Conservation (phyloP, 192 early-diverging fungal genomes). For the Linnemannia exigua region DNA sequence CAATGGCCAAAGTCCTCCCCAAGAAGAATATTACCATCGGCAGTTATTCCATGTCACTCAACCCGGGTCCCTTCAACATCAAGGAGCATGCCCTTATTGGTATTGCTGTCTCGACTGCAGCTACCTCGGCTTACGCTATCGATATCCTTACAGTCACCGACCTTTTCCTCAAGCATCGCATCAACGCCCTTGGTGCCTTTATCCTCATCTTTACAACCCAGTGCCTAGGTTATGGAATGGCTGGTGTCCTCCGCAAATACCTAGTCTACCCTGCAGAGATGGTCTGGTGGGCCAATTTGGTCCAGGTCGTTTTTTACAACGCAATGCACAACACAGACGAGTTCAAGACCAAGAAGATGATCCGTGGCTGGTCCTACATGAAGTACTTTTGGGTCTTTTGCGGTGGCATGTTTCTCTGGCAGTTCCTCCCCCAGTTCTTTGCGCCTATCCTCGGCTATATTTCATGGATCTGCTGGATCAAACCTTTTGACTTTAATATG, state of each 20-base stretch:
- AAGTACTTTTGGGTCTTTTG: constrained; percentile 60
- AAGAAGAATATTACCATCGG: neutral
- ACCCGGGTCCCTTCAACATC: constrained; percentile 67
- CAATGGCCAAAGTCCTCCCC: constrained; percentile 34
- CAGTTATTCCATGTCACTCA: constrained; percentile 23
- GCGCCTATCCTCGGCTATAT: constrained; percentile 42
- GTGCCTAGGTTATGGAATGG: constrained; percentile 70
- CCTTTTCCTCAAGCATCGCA: constrained; percentile 27
- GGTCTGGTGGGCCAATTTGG: constrained; percentile 88
- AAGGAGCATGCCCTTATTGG: constrained; percentile 79
- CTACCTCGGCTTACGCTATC: constrained; percentile 64
- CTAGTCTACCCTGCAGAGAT: constrained; percentile 87
- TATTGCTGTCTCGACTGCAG: constrained; percentile 63
- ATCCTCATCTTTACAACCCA: constrained; percentile 73
- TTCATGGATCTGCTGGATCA: constrained; percentile 43
- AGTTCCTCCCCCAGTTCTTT: constrained; percentile 57
- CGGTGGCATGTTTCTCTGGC: constrained; percentile 55
- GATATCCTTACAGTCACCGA: constrained; percentile 30
- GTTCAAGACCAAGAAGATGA: constrained; percentile 21
- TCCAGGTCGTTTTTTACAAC: constrained; percentile 63
- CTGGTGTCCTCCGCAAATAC: constrained; percentile 82
- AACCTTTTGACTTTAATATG: constrained; percentile 30
- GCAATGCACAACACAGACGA: constrained; percentile 55
- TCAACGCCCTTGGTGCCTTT: constrained; percentile 19
- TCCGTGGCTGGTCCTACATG: constrained; percentile 37